Conservation (phyloP, 495 filamentous ascomycete genomes). For the Neurospora sp. region DNA sequence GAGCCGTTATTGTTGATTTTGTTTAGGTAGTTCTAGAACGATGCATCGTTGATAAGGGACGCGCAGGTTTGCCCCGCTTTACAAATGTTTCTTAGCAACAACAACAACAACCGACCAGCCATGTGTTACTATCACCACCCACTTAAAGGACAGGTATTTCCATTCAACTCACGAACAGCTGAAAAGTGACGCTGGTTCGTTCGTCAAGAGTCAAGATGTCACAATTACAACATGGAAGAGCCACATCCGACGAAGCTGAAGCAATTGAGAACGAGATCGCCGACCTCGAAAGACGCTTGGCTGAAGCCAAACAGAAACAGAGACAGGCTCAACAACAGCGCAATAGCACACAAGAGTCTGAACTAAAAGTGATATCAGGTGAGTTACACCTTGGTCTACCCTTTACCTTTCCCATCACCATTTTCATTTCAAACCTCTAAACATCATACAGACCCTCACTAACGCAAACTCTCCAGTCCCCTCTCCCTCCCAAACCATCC, state of each 20-base stretch:
- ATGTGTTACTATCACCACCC: background rate
- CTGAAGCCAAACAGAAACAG: constrained; percentile 21
- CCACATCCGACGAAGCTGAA: background rate
- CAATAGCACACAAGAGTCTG: background rate
- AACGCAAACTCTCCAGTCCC: background rate
- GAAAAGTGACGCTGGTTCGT: background rate
- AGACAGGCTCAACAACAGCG: constrained; percentile 4
- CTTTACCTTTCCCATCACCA: too few relatives aligned
- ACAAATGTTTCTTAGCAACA: background rate
- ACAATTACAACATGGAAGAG: background rate
- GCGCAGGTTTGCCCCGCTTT: background rate
- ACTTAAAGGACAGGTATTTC: background rate
- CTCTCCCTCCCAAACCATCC: background rate
- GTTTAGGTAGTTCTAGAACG: background rate
- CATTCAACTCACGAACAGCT: background rate
- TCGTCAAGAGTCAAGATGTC: background rate
- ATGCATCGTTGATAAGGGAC: background rate
- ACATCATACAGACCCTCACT: background rate
- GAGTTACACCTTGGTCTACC: background rate
- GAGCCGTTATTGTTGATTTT: background rate
- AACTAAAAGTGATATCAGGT: background rate
- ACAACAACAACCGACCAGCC: background rate
- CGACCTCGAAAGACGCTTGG: constrained; percentile 28
- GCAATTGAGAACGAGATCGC: constrained; percentile 24
- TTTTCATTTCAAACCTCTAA: too few relatives aligned